Evolutionary conservation across 305 asterid genomes (phyloP), one percentile per base, ranked within the genome.

Genomic region (Fraxinus dipetala): DNA sequence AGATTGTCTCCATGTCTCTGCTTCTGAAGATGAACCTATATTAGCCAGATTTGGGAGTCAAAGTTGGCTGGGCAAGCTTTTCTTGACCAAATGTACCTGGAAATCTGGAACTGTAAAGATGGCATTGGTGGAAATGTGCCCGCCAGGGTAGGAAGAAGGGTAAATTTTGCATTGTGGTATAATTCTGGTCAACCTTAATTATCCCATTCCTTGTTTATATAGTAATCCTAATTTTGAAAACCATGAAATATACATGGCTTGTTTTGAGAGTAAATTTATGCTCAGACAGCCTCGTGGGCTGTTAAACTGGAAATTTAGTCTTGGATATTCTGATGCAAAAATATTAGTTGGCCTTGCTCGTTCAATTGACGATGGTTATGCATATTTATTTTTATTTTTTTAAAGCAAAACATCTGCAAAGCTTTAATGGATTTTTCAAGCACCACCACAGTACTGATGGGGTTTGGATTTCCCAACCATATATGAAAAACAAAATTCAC

Each of bases 21-120:
- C 78, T 45, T 63, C 43, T 80, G 80, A 31, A 77, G 75, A 76
- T 16, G 79, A 78, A 32, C 67, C 51, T 51, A 61, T 34, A 61
- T 56, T 24, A 24, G 16, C 75, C 43, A 11, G 75, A 31, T 13
- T 13, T 7, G 72, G 38, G 30, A 5, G 40, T 69, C 10, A 10
- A 31, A 30, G 38, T 69, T 69, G 10, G 24, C 43, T 30, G 75
- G 43, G 8, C 75, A 6, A 70, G 36, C 43, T 30, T 70, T 70
- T 14, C 75, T 32, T 77, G 76, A 6, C 32, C 67, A 30, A 51
- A 38, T 72, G 74, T 26, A 14, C 38, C 14, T 0, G 67, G 65
- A 70, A 70, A 22, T 78, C 73, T 72, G 43, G 76, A 82, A 35
- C 40, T 10, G 59, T 48, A 61, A 76, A 81, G 54, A 43, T 45